Evolutionary conservation across 129 eudicot species (phyloP).

Genomic region (Flaveria bidentis): DNA sequence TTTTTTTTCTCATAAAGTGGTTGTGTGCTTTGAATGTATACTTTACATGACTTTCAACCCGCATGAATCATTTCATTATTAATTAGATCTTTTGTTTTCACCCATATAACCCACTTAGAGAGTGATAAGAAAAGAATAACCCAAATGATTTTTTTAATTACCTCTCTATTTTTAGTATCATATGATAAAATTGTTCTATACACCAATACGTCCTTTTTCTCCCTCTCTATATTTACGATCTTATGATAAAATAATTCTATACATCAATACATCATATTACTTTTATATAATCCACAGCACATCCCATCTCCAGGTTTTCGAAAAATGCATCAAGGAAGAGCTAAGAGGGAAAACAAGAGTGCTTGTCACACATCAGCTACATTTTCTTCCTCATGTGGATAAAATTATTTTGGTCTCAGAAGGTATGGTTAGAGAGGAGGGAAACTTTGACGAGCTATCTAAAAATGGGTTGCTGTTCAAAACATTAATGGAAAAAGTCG

Average conservation of each 20-base stretch:
- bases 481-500: slow-evolving; percentile 88
- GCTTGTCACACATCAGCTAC: slow-evolving; percentile 94
- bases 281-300: background rate
- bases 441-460: slow-evolving; percentile 85
- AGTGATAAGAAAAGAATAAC: background rate
- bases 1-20: background rate
- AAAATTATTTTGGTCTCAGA: slow-evolving; percentile 75
- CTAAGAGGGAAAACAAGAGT: slow-evolving; percentile 83
- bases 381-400: slow-evolving; percentile 91
- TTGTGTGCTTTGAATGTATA: background rate
- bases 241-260: background rate
- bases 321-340: slow-evolving; percentile 81
- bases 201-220: background rate
- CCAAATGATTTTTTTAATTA: background rate
- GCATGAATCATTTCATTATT: background rate
- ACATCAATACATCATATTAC: background rate
- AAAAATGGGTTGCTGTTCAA: slow-evolving; percentile 63
- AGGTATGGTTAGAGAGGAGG: slow-evolving; percentile 86
- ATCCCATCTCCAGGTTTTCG: slow-evolving; percentile 60
- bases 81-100: background rate
- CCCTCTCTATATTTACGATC: background rate
- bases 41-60: background rate
- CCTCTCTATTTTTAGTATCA: background rate
- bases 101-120: background rate
- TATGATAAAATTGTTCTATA: background rate